Conservation (phyloP, 306 rosid species). For the Gastrolobium villosum region DNA sequence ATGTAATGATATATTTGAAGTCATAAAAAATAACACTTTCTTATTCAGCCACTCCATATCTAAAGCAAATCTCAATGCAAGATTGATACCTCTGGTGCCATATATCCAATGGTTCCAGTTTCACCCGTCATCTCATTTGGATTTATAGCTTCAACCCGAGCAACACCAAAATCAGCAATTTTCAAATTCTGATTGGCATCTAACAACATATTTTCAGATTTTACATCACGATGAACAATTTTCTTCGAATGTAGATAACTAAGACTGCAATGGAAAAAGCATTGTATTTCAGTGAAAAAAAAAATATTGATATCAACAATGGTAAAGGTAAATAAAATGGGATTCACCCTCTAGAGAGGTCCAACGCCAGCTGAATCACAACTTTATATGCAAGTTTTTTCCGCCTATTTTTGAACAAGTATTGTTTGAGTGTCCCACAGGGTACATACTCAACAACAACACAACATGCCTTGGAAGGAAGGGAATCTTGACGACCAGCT, state of each 20-base stretch:
- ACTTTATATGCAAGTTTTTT: constrained; percentile 72
- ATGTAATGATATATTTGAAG: background rate
- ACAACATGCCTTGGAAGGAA: constrained; percentile 79
- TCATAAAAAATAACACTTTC: constrained; percentile 1
- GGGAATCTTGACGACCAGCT: constrained; percentile 43
- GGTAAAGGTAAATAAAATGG: background rate
- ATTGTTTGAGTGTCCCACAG: constrained; percentile 82
- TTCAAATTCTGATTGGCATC: constrained; percentile 62
- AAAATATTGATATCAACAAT: constrained; percentile 20
- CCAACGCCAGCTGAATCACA: constrained; percentile 86
- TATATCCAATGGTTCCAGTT: constrained; percentile 88
- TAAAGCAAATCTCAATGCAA: background rate
- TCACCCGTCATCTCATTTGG: constrained; percentile 86
- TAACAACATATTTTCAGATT: constrained; percentile 79
- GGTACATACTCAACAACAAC: constrained; percentile 80
- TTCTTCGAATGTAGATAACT: constrained; percentile 80
- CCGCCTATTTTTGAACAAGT: constrained; percentile 62
- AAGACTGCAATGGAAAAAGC: constrained; percentile 59
- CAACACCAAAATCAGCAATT: constrained; percentile 91
- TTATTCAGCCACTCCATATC: background rate
- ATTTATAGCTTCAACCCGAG: constrained; percentile 82
- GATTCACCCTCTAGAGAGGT: constrained; percentile 83
- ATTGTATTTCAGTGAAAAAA: background rate
- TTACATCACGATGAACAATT: constrained; percentile 85
- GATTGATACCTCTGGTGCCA: constrained; percentile 88